Evolutionary conservation across 768 basidiomycete genomes (phyloP).

Genomic region (Auricularia heimuer): DNA sequence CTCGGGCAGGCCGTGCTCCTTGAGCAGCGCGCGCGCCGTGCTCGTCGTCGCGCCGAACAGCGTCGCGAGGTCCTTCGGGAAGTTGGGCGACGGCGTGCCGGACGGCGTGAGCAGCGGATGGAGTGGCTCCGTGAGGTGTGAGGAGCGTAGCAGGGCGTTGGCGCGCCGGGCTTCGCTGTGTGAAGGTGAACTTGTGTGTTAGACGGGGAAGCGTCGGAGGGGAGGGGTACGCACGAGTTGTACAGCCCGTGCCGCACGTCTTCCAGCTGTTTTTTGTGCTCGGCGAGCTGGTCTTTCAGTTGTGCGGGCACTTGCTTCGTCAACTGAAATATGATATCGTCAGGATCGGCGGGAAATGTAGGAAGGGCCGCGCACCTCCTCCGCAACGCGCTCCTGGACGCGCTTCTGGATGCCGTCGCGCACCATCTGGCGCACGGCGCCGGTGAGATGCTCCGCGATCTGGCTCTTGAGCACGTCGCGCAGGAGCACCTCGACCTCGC

Average conservation of each 20-base stretch:
- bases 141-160: constrained; percentile 28
- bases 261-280: constrained; percentile 33
- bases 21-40: constrained; percentile 30
- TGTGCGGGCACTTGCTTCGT: not conserved
- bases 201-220: not conserved
- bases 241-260: constrained; percentile 35
- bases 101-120: constrained; percentile 43
- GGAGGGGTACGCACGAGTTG: constrained; percentile 45
- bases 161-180: constrained; percentile 38
- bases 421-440: constrained; percentile 26
- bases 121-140: constrained; percentile 32
- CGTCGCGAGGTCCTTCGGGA: constrained; percentile 37
- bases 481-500: constrained; percentile 25
- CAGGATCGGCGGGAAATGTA: not conserved
- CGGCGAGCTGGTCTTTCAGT: constrained; percentile 24
- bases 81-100: constrained; percentile 31
- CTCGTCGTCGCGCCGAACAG: constrained; percentile 36
- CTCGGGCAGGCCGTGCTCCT: constrained; percentile 34
- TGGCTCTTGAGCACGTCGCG: constrained; percentile 32
- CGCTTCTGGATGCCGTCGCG: constrained; percentile 25
- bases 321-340: not conserved
- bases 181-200: constrained; percentile 1
- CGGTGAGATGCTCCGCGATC: constrained; percentile 31
- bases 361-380: constrained; percentile 26
- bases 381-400: constrained; percentile 33